A percentile compares a stretch with the other conserved stretches of the same genome.
phyloP scores from a whole-genome alignment of 345 rosid species.

The Erucastrum elatum region DNA sequence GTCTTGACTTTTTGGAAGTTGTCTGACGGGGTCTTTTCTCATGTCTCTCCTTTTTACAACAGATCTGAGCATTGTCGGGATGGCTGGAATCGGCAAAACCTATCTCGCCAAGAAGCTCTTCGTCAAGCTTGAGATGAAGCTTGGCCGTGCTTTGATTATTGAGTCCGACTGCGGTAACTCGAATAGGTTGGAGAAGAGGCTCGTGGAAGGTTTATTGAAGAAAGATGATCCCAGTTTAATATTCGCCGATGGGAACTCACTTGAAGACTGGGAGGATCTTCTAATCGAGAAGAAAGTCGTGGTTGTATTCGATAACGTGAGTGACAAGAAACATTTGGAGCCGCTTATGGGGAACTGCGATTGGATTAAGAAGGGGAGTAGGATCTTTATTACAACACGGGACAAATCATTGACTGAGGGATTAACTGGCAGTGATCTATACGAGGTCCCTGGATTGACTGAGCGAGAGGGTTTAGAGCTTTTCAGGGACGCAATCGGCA shows the following conservation, averaged over 20 bases:
- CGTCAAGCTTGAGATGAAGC: neutral
- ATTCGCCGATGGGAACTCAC: neutral
- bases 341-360: neutral
- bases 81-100: constrained; percentile 35
- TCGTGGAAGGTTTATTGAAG: neutral
- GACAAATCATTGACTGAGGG: constrained; percentile 21
- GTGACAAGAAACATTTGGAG: neutral
- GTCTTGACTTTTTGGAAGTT: no score
- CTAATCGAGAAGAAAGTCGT: neutral
- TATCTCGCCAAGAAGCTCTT: neutral
- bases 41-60: no score
- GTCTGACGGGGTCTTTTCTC: no score
- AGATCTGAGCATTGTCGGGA: constrained; percentile 15
- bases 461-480: constrained; percentile 22
- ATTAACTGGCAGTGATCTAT: neutral
- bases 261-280: neutral
- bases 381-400: constrained; percentile 25
- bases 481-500: neutral
- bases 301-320: constrained; percentile 24
- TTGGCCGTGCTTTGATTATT: neutral
- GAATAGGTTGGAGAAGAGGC: neutral
- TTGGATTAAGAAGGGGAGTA: constrained; percentile 30
- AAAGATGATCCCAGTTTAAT: neutral
- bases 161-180: neutral
- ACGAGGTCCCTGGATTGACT: constrained; percentile 20